Evolutionary conservation across 139 green algal species (phyloP), one percentile per base, ranked within the genome.

Genomic region (Chlorella sp.): DNA sequence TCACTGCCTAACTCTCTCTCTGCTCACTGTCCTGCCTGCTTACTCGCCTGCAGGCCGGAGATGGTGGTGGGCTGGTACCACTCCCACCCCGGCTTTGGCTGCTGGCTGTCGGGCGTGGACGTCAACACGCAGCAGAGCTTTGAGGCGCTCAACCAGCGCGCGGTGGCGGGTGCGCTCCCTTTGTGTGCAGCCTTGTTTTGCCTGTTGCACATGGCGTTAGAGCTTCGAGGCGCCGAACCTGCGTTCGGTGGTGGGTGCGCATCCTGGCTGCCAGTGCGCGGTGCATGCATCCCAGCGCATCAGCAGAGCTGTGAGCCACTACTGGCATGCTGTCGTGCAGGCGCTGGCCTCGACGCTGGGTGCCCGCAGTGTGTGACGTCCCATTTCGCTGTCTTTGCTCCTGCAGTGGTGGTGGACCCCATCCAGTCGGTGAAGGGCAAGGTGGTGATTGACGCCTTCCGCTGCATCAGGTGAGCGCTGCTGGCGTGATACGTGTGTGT

Each of bases 21-120:
- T 28, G 38, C 68, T 72, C 38, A 14, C 80, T 20, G 30, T 46
- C 41, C 32, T 81, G 4, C 1, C 58, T 46, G 3, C 58, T 17
- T 38, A n/a, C n/a, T 22, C 13, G 6, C 34, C 34, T 32, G 26
- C 89, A 97, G 96, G 85, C 95, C 96, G 32, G 97, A 99, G 89
- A 99, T 99, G 97, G 97, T 99, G 58, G 97, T 99, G 20, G 97
- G 97, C 36, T 99, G 97, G 97, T 99, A 99, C 86, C 97, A 99
- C 91, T 96, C 89, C 62, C 97, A 99, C 89, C 97, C 97, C 26
- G 97, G 97, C 24, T 99, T 99, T 87, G 97, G 97, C 41, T 99
- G 97, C 94, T 99, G 97, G 97, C 94, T 99, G 34, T 99, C 97
- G 26, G 97, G 97, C 24, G 97, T 99, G 48, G 97, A 99, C 87